Base-by-base conservation (phyloP, 2,329 filamentous ascomycete genomes). In the Aspergillus glaucus region DNA sequence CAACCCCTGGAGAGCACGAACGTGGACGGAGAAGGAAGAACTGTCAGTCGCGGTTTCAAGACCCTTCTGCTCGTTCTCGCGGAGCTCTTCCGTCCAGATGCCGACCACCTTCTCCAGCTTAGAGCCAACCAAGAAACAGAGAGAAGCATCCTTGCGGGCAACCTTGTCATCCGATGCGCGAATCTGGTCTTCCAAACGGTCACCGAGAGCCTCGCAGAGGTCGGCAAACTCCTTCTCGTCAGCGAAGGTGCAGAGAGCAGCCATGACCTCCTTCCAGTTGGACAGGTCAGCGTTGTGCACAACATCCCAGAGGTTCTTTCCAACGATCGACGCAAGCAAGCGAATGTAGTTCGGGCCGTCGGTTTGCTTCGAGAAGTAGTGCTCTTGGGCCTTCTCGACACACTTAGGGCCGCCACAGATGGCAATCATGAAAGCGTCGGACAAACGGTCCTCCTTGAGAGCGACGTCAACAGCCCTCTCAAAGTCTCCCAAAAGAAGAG, bases 251-350 rank as follows among this genome's bases (percentile, higher is more conserved):
- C 93, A 98, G 47, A 98, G 75, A 1, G 91, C 87, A 24, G 89
- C 91, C 87, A 98, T 94, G 3, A 92, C 85, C 70, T 97, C 93
- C 72, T 94, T 97, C 94, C 93, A 98, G 70, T 93, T 87, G 46
- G 80, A 79, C 42, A 98, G 75, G 62, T 96, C 88, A 6, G 92
- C 93, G 62, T 98, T 98, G 72, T 97, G 89, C 6, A 97, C 93
- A 42, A 97, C 81, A 71, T 98, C 93, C 93, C 92, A 97, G 1
- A 98, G 79, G 63, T 98, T 96, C 77, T 97, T 97, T 53, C 87
- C 85, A 49, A 95, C 91, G 45, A 98, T 88, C 5, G 92, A 95
- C 45, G 88, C 86, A 47, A 98, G 78, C 7, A 98, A 78, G 40
- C 94, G 86, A 49, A 97, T 76, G 63, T 98, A 98, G 71, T 92